A percentile compares a stretch with the other conserved stretches of the same genome.
Evolutionary conservation across 73 alveolate genomes (phyloP).

Genomic region (Stentor roeselii): DNA sequence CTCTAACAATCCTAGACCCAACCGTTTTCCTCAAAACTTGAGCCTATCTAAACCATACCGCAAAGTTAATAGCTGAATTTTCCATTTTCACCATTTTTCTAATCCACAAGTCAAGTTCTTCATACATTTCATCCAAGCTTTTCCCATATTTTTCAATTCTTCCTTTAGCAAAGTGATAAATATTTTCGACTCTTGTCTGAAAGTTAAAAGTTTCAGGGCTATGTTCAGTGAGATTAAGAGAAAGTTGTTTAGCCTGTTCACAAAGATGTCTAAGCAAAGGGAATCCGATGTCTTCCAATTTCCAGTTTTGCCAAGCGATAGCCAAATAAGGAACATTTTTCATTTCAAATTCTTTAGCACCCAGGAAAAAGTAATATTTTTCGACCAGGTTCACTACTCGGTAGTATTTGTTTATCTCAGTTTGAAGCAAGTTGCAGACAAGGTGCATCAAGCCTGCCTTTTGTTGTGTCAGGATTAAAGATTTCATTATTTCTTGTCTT

Average conservation of each 20-base stretch:
- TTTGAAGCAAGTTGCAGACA: neutral
- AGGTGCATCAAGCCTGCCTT: neutral
- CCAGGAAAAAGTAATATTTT: neutral
- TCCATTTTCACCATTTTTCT: neutral
- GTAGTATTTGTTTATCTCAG: conserved; percentile 16
- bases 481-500: neutral
- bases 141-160: neutral
- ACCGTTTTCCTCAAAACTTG: neutral
- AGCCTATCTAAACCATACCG: neutral
- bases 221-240: neutral
- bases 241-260: neutral
- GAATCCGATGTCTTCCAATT: too few relatives aligned
- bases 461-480: neutral
- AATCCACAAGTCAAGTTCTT: neutral
- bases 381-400: neutral
- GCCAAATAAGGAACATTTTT: neutral
- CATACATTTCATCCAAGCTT: neutral
- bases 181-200: neutral
- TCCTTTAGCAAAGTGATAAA: neutral
- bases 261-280: neutral
- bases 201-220: neutral
- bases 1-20: neutral
- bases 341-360: neutral
- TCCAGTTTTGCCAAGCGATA: neutral
- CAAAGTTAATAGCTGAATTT: neutral